Percentiles rank a stretch among this genome's conserved stretches.
Conservation (phyloP, 305 asterid species). For the Fraxinus platypoda region DNA sequence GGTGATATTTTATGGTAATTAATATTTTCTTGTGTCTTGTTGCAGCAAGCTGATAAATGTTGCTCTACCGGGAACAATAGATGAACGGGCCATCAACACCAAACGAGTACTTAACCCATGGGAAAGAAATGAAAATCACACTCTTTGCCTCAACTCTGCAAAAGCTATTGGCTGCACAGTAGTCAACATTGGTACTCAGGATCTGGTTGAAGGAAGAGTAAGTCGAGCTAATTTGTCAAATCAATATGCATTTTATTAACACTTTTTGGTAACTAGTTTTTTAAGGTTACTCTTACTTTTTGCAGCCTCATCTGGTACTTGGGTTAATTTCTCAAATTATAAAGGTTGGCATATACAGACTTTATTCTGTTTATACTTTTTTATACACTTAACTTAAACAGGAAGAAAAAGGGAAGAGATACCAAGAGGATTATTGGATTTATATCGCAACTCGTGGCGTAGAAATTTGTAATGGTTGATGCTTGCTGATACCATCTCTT, state of each 20-base stretch:
- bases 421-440: conserved; percentile 6
- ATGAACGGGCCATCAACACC: conserved; percentile 89
- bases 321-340: conserved; percentile 95
- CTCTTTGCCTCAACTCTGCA: conserved; percentile 95
- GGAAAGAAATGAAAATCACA: conserved; percentile 97
- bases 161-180: conserved; percentile 98
- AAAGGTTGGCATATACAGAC: conserved; percentile 59
- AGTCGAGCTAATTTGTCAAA: conserved; percentile 36
- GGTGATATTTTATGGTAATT: neutral
- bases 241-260: conserved; percentile 7
- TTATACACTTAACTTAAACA: neutral
- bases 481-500: conserved; percentile 27
- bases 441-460: neutral
- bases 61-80: conserved; percentile 88
- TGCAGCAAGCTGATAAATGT: conserved; percentile 95
- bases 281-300: conserved; percentile 21
- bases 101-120: conserved; percentile 86
- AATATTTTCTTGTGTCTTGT: conserved; percentile 12
- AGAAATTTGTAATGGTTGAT: neutral
- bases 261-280: conserved; percentile 15
- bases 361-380: conserved; percentile 3
- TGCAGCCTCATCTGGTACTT: conserved; percentile 97
- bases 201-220: conserved; percentile 95
- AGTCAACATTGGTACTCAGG: conserved; percentile 92
- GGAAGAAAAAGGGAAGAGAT: neutral